Evolutionary conservation across 208 protist genomes (phyloP).

Genomic region (Leishmania martiniquensis): DNA sequence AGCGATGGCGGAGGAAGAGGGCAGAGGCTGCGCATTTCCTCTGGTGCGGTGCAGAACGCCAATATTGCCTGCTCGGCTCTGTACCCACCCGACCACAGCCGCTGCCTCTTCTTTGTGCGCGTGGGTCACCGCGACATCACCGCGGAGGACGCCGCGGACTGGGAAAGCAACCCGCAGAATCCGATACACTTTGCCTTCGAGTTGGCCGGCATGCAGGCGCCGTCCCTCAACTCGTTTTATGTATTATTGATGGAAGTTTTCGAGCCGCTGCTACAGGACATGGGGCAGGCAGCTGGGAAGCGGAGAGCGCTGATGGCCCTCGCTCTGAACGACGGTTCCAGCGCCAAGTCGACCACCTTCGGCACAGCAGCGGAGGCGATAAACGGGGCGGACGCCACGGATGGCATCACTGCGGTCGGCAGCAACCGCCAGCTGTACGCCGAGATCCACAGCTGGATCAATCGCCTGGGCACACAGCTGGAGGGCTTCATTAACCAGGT

Average conservation of each 20-base stretch:
- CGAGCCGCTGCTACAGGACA: conserved; percentile 78
- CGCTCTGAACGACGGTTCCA: conserved; percentile 12
- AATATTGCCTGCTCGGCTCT: conserved; percentile 88
- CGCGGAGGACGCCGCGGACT: conserved; percentile 59
- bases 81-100: conserved; percentile 69
- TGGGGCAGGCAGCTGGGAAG: conserved; percentile 46
- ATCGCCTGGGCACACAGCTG: conserved; percentile 89
- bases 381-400: conserved; percentile 9
- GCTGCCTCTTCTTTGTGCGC: conserved; percentile 86
- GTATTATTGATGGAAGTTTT: conserved; percentile 79
- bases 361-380: background rate
- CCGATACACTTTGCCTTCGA: conserved; percentile 85
- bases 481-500: conserved; percentile 89
- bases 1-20: background rate
- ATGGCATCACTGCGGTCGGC: conserved; percentile 26
- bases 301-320: conserved; percentile 29
- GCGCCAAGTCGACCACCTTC: background rate
- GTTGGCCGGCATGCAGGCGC: conserved; percentile 74
- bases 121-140: conserved; percentile 63
- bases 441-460: conserved; percentile 88
- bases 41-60: conserved; percentile 66
- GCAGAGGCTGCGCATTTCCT: conserved; percentile 65
- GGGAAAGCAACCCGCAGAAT: conserved; percentile 54
- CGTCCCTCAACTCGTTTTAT: conserved; percentile 83
- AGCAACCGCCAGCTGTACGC: conserved; percentile 79